Evolutionary conservation across 1,284 basidiomycete genomes (phyloP).

Genomic region (Mycena sp.): DNA sequence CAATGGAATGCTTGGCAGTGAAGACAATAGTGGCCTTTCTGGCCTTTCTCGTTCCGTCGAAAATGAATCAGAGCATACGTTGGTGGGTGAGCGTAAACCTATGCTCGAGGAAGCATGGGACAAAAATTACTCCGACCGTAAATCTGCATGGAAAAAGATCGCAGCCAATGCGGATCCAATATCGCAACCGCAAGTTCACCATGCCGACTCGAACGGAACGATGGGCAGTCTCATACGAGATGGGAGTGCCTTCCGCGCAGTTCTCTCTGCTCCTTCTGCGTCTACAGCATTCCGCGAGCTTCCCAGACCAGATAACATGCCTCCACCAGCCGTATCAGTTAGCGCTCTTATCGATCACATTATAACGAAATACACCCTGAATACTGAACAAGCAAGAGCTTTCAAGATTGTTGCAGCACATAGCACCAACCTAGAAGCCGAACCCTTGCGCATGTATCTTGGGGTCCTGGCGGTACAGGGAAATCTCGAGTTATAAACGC

Average conservation of each 20-base stretch:
- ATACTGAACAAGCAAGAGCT: slow-evolving; percentile 34
- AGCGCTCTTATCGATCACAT: background rate
- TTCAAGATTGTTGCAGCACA: slow-evolving; percentile 29
- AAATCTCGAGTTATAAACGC: slow-evolving; percentile 39
- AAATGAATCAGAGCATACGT: background rate
- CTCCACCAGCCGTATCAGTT: too few relatives aligned
- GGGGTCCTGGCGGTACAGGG: slow-evolving; percentile 38
- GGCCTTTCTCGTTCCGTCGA: too few relatives aligned
- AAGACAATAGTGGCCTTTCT: background rate
- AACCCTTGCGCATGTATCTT: slow-evolving; percentile 36
- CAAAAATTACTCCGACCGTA: background rate
- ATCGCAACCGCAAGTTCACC: too few relatives aligned
- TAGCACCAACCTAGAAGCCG: background rate
- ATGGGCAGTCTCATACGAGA: background rate
- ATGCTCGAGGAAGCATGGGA: background rate
- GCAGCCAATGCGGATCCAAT: background rate
- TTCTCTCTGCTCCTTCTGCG: background rate
- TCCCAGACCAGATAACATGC: too few relatives aligned
- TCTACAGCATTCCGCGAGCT: too few relatives aligned
- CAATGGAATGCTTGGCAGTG: background rate
- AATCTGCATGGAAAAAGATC: background rate
- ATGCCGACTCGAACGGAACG: too few relatives aligned
- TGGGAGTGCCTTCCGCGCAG: background rate
- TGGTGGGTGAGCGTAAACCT: background rate
- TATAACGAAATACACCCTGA: slow-evolving; percentile 24